phyloP scores from a whole-genome alignment of 2,329 filamentous ascomycete genomes.

The Pezicula radicicola region DNA sequence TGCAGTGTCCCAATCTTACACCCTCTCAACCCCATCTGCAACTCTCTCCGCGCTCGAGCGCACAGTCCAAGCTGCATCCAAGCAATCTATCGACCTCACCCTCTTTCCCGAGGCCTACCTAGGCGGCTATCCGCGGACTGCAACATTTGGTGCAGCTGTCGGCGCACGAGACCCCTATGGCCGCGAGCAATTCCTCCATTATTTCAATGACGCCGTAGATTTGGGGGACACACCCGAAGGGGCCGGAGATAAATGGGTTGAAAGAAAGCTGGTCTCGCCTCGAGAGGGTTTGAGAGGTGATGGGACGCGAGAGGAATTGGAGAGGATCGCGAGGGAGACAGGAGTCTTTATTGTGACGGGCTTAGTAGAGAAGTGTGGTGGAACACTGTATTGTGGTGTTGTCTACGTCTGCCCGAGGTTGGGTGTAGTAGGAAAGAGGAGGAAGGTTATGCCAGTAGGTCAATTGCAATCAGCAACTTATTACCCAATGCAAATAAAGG shows the following conservation, averaged over 20 bases:
- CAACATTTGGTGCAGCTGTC: constrained; percentile 71
- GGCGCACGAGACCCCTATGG: constrained; percentile 67
- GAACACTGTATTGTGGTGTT: constrained; percentile 79
- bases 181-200: constrained; percentile 77
- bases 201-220: constrained; percentile 78
- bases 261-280: constrained; percentile 47
- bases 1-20: constrained; percentile 48
- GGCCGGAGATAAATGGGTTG: constrained; percentile 70
- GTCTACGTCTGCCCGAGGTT: constrained; percentile 76
- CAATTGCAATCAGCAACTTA: no score
- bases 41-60: constrained; percentile 66
- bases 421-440: constrained; percentile 77
- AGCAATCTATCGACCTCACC: constrained; percentile 59
- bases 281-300: constrained; percentile 54
- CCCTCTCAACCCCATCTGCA: constrained; percentile 40
- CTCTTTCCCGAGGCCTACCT: constrained; percentile 92
- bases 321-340: constrained; percentile 71
- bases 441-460: constrained; percentile 85
- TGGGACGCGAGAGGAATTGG: constrained; percentile 77
- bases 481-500: no score
- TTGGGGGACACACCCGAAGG: constrained; percentile 75
- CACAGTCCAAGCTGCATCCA: constrained; percentile 62
- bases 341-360: constrained; percentile 82
- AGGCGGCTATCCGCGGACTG: constrained; percentile 85
- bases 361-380: constrained; percentile 74